Percentiles rank a stretch among this genome's conserved stretches.
Conservation (phyloP, 495 filamentous ascomycete genomes). For the Penicillium samsonianum region DNA sequence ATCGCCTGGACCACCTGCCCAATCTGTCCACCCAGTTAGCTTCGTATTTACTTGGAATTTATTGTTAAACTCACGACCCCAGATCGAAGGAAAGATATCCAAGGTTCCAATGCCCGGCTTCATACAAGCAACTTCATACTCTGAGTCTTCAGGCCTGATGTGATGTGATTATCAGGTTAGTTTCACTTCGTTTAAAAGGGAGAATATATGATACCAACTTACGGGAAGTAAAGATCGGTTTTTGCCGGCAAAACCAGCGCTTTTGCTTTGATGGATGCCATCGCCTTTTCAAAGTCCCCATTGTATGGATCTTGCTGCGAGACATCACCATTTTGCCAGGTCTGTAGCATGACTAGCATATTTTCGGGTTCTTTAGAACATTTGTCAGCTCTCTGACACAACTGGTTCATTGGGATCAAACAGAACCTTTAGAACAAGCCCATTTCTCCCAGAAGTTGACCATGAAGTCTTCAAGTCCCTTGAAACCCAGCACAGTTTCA, state of each 20-base stretch:
- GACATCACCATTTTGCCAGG: constrained; percentile 73
- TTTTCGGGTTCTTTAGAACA: constrained; percentile 60
- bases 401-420: background rate
- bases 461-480: constrained; percentile 68
- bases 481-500: constrained; percentile 59
- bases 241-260: constrained; percentile 63
- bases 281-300: constrained; percentile 62
- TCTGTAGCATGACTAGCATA: constrained; percentile 65
- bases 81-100: constrained; percentile 61
- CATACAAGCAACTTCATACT: constrained; percentile 68
- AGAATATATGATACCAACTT: constrained; percentile 23
- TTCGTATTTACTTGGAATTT: background rate
- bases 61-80: constrained; percentile 60
- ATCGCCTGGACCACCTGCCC: constrained; percentile 65
- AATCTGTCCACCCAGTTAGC: constrained; percentile 34
- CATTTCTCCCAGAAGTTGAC: constrained; percentile 71
- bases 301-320: constrained; percentile 64
- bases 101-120: constrained; percentile 58
- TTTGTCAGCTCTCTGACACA: constrained; percentile 14
- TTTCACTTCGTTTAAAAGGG: background rate
- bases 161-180: constrained; percentile 17
- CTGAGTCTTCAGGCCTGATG: constrained; percentile 63
- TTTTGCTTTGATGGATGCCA: constrained; percentile 68
- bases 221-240: constrained; percentile 76
- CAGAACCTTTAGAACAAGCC: constrained; percentile 62